These are phyloP conservation scores for Coniochaeta sp. DNA, from an alignment of 2,329 filamentous ascomycete genomes.

Conservation along the genomic window DNA sequence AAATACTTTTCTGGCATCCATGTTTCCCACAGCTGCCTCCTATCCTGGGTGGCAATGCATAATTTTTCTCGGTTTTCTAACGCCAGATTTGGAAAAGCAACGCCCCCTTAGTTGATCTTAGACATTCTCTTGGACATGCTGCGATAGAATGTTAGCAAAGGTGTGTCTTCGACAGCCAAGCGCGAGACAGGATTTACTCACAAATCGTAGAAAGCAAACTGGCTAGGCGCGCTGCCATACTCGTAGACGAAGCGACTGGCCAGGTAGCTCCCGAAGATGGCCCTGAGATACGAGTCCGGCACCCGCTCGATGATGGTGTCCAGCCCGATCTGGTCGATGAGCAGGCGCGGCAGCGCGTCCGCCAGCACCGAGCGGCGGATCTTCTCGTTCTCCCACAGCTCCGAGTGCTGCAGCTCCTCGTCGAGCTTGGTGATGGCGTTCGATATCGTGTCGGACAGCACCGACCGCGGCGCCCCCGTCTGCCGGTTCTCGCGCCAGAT, in stretches of 20 bases:
- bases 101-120: constrained; percentile 27
- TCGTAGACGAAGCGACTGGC: constrained; percentile 95
- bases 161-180: neutral
- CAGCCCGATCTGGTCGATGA: constrained; percentile 84
- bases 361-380: constrained; percentile 71
- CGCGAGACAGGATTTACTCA: constrained; percentile 44
- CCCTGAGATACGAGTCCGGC: constrained; percentile 83
- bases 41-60: neutral
- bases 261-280: constrained; percentile 94
- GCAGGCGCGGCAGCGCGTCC: constrained; percentile 77
- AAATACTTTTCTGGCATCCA: neutral
- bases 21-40: neutral
- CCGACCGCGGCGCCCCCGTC: constrained; percentile 71
- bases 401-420: constrained; percentile 89
- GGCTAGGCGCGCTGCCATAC: constrained; percentile 84
- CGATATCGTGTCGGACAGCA: constrained; percentile 87
- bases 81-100: neutral
- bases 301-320: constrained; percentile 82
- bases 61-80: neutral
- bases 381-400: constrained; percentile 78
- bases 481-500: constrained; percentile 92
- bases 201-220: constrained; percentile 99
- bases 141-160: constrained; percentile 22
- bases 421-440: constrained; percentile 93
- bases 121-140: constrained; percentile 61